These are phyloP conservation scores for Colletotrichum euphorbiae DNA, from an alignment of 2,329 filamentous ascomycete genomes.

Conservation along the genomic window DNA sequence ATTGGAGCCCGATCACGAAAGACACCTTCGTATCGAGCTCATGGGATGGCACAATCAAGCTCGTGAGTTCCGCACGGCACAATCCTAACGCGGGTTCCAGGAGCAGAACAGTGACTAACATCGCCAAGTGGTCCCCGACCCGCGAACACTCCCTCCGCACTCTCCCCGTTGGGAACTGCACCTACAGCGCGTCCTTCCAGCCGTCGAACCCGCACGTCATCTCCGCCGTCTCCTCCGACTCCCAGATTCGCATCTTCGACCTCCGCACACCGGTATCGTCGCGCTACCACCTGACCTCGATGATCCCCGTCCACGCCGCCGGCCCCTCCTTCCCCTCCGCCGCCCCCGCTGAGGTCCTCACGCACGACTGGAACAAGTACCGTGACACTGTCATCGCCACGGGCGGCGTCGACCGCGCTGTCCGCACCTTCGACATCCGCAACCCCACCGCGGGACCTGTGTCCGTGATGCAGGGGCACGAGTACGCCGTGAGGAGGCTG, in stretches of 20 bases:
- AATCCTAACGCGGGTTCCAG: neutral
- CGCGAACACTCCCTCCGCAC: constrained; percentile 81
- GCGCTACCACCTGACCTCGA: constrained; percentile 85
- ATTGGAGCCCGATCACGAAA: constrained; percentile 93
- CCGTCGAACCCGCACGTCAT: constrained; percentile 88
- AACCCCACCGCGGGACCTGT: constrained; percentile 79
- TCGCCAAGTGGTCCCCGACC: constrained; percentile 81
- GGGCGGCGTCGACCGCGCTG: constrained; percentile 86
- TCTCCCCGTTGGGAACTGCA: constrained; percentile 91
- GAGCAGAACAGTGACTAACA: neutral
- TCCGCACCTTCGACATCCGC: constrained; percentile 92
- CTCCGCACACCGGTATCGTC: constrained; percentile 87
- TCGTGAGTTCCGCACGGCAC: constrained; percentile 64
- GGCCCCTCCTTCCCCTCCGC: constrained; percentile 58
- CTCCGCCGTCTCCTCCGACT: constrained; percentile 90
- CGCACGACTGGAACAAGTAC: constrained; percentile 99
- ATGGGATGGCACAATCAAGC: constrained; percentile 96
- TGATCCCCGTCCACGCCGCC: constrained; percentile 84
- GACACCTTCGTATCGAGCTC: constrained; percentile 90
- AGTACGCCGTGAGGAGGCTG: constrained; percentile 88
- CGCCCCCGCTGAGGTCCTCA: constrained; percentile 82
- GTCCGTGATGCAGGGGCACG: constrained; percentile 82
- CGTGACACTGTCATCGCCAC: constrained; percentile 85
- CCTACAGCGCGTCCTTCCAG: constrained; percentile 91
- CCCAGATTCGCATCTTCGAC: constrained; percentile 90